Conservation (phyloP, 306 rosid genomes). For the Malus sylvestris region DNA sequence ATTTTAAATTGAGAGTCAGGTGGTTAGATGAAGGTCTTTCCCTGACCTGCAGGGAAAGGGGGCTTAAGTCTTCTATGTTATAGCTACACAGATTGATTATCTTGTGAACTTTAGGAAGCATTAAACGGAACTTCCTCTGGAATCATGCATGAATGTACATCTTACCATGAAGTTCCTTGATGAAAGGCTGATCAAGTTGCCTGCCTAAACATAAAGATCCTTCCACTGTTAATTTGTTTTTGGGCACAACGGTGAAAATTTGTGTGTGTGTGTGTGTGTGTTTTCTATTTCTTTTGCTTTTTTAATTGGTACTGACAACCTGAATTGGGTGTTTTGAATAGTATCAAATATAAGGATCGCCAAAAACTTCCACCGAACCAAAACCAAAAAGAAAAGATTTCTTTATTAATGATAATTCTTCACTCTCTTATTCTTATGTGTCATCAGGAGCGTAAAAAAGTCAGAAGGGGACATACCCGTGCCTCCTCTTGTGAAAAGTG, state of each 20-base stretch:
- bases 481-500: constrained; percentile 89
- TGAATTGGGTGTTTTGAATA: background rate
- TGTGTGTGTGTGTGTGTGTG: background rate
- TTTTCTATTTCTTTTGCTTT: background rate
- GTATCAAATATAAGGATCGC: background rate
- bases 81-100: background rate
- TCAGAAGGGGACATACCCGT: constrained; percentile 83
- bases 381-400: background rate
- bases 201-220: background rate
- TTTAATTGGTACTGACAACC: background rate
- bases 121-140: background rate
- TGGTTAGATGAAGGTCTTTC: background rate
- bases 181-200: background rate
- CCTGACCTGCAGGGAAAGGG: background rate
- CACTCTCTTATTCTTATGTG: background rate
- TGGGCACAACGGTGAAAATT: background rate
- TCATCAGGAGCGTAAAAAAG: constrained; percentile 70
- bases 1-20: background rate
- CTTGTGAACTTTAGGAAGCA: background rate
- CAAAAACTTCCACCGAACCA: background rate
- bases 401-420: background rate
- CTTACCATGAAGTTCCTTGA: background rate
- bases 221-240: background rate
- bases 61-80: background rate
- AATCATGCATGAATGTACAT: background rate